Evolutionary conservation across 2,329 filamentous ascomycete genomes (phyloP), one percentile per base, ranked within the genome.

Genomic region (Xylariaceae sp.): DNA sequence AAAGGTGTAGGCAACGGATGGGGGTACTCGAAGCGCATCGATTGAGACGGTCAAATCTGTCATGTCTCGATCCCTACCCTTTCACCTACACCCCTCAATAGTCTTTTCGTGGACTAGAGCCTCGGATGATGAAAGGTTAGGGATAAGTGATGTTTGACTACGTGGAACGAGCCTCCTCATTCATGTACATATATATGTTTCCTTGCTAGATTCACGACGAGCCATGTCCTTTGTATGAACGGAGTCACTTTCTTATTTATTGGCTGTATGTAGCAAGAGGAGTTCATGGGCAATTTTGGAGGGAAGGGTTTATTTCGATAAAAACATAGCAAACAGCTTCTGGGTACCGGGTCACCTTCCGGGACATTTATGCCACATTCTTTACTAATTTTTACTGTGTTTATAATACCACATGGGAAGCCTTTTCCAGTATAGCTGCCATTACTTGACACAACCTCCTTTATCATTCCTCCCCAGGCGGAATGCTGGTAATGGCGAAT

Each of bases 11-110:
- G 75, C 7, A 78, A 78, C 38, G 75, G 75, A 33, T 79, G 75
- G 75, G 75, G 75, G 2, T 76, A 77, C 42, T 63, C 71, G 17
- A 78, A 78, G 59, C 59, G 73, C 43, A 64, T 70, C 34, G 72
- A 74, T 46, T 74, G 30, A 38, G 13, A 12, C 5, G 16, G 14
- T 27, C 37, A 34, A 24, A 13, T 14, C 27, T 3, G 17, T 9
- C 18, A 6, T 29, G 12, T 17, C 33, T n/a, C 11, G 7, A 11
- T 24, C 21, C 21, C 21, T 7, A 11, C 21, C 11, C 6, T 11
- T 24, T 7, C 21, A 11, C 21, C 21, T 24, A 24, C n/a, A n/a
- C n/a, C n/a, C 21, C 21, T 24, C 21, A 24, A 24, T 7, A 11
- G 21, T n/a, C n/a, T n/a, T n/a, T n/a, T n/a, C n/a, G n/a, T n/a